Percentiles rank a stretch among this genome's conserved stretches.
Evolutionary conservation across 345 rosid species (phyloP).

Genomic region (Boechera stricta): DNA sequence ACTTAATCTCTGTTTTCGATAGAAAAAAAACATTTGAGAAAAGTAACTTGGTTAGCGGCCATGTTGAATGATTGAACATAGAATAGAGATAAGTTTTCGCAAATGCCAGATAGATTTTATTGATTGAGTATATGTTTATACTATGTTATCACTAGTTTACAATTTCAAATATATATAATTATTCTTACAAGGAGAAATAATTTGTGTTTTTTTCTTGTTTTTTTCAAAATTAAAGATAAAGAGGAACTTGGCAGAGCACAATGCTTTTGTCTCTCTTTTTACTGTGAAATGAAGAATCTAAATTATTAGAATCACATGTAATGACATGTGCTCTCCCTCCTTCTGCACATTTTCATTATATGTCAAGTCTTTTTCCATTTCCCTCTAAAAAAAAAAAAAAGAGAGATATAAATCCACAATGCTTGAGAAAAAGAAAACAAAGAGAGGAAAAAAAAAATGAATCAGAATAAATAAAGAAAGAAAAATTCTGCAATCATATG

Average conservation of each 20-base stretch:
- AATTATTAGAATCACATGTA: constrained; percentile 51
- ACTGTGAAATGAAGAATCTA: constrained; percentile 45
- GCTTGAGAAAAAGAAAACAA: constrained; percentile 1
- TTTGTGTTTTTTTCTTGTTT: neutral
- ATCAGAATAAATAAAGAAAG: neutral
- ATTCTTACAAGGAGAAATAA: constrained; percentile 10
- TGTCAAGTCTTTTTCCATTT: constrained; percentile 44
- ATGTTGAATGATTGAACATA: constrained; percentile 32
- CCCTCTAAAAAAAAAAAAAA: neutral
- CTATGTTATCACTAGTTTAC: constrained; percentile 2
- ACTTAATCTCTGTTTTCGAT: neutral
- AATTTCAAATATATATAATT: neutral
- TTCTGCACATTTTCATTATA: constrained; percentile 44
- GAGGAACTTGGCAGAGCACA: constrained; percentile 38
- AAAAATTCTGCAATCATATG: constrained; percentile 43
- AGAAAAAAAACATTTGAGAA: neutral
- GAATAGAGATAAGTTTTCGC: constrained; percentile 10
- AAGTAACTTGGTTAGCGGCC: constrained; percentile 13
- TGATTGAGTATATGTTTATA: neutral
- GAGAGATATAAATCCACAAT: constrained; percentile 16
- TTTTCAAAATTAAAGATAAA: constrained; percentile 25
- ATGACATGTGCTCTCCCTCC: constrained; percentile 46
- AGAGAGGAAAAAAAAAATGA: neutral
- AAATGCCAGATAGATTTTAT: constrained; percentile 17
- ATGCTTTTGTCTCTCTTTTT: constrained; percentile 41